Percentiles rank a stretch among this genome's conserved stretches.
Evolutionary conservation across 2,329 filamentous ascomycete species (phyloP).

Genomic region (Colletotrichum camelliae): DNA sequence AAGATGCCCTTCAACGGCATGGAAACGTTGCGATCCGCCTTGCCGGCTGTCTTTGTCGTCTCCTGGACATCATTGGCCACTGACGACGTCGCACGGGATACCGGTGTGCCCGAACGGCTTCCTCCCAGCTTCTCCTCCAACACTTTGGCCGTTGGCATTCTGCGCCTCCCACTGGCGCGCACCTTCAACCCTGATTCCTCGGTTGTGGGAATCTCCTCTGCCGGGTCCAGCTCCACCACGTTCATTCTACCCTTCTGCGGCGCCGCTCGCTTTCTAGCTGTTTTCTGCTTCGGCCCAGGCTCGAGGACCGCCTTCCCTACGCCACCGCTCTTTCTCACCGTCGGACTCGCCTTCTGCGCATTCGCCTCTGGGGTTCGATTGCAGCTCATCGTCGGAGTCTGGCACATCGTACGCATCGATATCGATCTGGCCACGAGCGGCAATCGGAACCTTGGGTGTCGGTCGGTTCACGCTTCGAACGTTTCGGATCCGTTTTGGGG

Average conservation of each 20-base stretch:
- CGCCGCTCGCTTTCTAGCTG: neutral
- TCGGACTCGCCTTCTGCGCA: neutral
- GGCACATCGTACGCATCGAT: constrained; percentile 26
- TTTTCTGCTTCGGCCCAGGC: neutral
- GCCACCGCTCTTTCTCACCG: constrained; percentile 9
- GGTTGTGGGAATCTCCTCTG: neutral
- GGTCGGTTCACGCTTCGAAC: constrained; percentile 16
- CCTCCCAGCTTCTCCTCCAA: constrained; percentile 5
- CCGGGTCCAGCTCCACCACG: neutral
- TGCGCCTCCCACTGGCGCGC: constrained; percentile 18
- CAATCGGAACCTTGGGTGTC: constrained; percentile 12
- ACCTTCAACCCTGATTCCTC: constrained; percentile 12
- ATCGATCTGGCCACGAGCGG: neutral
- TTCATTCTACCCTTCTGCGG: neutral
- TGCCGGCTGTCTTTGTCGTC: neutral
- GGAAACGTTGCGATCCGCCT: neutral
- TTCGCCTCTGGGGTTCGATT: neutral
- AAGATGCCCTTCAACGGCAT: constrained; percentile 59
- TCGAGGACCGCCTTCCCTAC: neutral
- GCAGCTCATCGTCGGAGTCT: constrained; percentile 26
- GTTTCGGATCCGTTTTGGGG: constrained; percentile 11
- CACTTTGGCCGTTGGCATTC: constrained; percentile 14
- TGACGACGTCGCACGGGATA: neutral
- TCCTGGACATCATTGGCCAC: constrained; percentile 19
- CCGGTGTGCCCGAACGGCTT: constrained; percentile 7